phyloP scores from a whole-genome alignment of 2,329 filamentous ascomycete species.

The Aotearoamyces nothofagi region DNA sequence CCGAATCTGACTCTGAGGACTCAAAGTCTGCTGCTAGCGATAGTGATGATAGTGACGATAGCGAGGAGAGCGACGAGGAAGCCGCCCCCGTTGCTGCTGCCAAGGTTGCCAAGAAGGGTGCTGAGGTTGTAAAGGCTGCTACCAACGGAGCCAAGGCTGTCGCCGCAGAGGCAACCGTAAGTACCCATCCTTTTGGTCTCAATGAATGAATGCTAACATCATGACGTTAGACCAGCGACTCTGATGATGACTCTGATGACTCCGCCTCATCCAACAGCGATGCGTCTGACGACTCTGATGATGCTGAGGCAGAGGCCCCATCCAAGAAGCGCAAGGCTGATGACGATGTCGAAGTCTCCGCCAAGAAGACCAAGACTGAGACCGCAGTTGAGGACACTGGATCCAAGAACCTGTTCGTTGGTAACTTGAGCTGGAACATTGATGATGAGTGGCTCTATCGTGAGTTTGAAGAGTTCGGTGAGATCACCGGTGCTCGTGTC shows the following conservation, averaged over 20 bases:
- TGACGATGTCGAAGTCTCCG: conserved; percentile 23
- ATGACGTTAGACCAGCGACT: conserved; percentile 4
- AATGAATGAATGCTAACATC: conserved; percentile 6
- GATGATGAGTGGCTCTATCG: conserved; percentile 57
- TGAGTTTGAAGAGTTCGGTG: conserved; percentile 55
- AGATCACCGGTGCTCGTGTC: conserved; percentile 46
- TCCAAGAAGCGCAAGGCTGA: conserved; percentile 47
- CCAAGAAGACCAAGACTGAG: conserved; percentile 38
- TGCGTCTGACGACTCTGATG: conserved; percentile 10
- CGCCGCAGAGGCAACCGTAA: conserved; percentile 17
- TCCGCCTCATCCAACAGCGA: conserved; percentile 9
- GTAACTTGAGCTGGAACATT: conserved; percentile 61
- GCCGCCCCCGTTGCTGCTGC: conserved; percentile 6
- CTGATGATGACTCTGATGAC: conserved; percentile 11
- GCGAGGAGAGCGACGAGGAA: conserved; percentile 17
- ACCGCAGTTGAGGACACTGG: conserved; percentile 23
- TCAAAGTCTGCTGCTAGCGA: conserved; percentile 14
- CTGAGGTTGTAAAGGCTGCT: conserved; percentile 12
- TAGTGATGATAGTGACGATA: conserved; percentile 16
- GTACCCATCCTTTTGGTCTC: no score
- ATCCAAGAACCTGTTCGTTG: conserved; percentile 52
- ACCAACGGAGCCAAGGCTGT: conserved; percentile 16
- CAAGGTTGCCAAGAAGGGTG: conserved; percentile 12
- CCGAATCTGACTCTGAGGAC: conserved; percentile 12
- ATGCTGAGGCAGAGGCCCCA: conserved; percentile 19